Percentiles rank a stretch among this genome's conserved stretches.
Evolutionary conservation across 805 yeast genomes (phyloP).

Genomic region (Teunomyces gatunensis): DNA sequence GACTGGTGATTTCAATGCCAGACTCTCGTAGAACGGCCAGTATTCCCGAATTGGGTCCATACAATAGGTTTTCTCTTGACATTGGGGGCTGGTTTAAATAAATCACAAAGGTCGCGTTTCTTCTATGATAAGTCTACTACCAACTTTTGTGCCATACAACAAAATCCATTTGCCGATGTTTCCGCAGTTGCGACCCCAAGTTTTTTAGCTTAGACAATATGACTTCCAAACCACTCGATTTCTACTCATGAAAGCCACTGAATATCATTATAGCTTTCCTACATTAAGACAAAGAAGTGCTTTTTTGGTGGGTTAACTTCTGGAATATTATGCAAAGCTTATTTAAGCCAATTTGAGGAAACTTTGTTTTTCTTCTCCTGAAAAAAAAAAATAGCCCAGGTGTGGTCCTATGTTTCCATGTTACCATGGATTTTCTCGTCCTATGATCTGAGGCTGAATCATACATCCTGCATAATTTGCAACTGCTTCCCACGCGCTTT

Average conservation of each 20-base stretch:
- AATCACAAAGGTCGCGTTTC: background rate
- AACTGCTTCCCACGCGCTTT: background rate
- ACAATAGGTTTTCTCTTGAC: slow-evolving; percentile 7
- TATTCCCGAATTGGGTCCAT: slow-evolving; percentile 1
- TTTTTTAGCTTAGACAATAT: too few species aligned
- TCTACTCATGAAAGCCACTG: too few species aligned
- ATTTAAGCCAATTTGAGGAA: background rate
- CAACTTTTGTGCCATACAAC: background rate
- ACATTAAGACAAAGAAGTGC: too few species aligned
- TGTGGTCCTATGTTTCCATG: too few species aligned
- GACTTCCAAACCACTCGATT: too few species aligned
- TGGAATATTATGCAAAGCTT: background rate
- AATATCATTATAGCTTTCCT: too few species aligned
- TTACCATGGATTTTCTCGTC: background rate
- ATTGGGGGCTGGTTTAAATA: background rate
- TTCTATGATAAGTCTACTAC: background rate
- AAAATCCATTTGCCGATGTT: background rate
- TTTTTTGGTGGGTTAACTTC: too few species aligned
- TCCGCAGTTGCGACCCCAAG: background rate
- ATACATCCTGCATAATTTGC: background rate
- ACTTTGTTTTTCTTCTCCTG: background rate
- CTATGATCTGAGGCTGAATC: too few species aligned
- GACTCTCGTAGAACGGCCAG: slow-evolving; percentile 5
- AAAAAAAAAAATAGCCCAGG: too few species aligned
- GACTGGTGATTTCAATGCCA: slow-evolving; percentile 4